Evolutionary conservation across 495 filamentous ascomycete genomes (phyloP).

Genomic region (Penicillium waksmanii): DNA sequence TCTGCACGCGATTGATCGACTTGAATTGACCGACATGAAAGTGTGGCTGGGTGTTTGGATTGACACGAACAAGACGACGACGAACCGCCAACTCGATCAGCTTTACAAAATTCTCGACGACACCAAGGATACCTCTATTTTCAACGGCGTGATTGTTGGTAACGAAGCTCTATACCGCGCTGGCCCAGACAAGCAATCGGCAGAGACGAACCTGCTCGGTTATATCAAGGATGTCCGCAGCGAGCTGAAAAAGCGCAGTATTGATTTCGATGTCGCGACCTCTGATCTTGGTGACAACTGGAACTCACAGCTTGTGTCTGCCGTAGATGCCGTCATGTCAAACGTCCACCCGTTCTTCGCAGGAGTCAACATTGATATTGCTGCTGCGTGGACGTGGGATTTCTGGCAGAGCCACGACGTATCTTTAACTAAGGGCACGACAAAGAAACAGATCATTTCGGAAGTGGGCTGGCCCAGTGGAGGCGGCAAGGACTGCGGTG

Average conservation of each 20-base stretch:
- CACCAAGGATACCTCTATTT: slow-evolving; percentile 63
- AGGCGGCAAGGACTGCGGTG: slow-evolving; percentile 81
- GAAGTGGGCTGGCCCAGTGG: slow-evolving; percentile 92
- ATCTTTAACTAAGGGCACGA: slow-evolving; percentile 56
- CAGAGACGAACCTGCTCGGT: slow-evolving; percentile 61
- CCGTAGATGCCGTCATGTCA: slow-evolving; percentile 89
- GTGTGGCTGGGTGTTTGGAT: slow-evolving; percentile 97
- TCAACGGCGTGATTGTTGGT: slow-evolving; percentile 87
- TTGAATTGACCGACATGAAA: slow-evolving; percentile 78
- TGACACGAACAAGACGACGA: slow-evolving; percentile 82
- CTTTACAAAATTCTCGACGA: slow-evolving; percentile 80
- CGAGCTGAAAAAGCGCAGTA: slow-evolving; percentile 67
- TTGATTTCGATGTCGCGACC: slow-evolving; percentile 80
- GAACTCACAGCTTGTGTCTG: slow-evolving; percentile 64
- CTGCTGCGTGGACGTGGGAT: slow-evolving; percentile 79
- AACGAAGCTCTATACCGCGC: slow-evolving; percentile 90
- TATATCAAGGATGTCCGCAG: slow-evolving; percentile 68
- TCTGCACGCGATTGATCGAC: slow-evolving; percentile 74
- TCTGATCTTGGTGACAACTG: slow-evolving; percentile 91
- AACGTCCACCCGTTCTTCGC: slow-evolving; percentile 98
- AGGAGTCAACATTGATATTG: slow-evolving; percentile 67
- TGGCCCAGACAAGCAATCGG: slow-evolving; percentile 57
- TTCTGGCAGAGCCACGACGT: slow-evolving; percentile 78
- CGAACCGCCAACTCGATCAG: slow-evolving; percentile 74
- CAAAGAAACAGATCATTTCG: slow-evolving; percentile 71